Evolutionary conservation across 148 eudicot genomes (phyloP).

Genomic region (Pouteria glomerata): DNA sequence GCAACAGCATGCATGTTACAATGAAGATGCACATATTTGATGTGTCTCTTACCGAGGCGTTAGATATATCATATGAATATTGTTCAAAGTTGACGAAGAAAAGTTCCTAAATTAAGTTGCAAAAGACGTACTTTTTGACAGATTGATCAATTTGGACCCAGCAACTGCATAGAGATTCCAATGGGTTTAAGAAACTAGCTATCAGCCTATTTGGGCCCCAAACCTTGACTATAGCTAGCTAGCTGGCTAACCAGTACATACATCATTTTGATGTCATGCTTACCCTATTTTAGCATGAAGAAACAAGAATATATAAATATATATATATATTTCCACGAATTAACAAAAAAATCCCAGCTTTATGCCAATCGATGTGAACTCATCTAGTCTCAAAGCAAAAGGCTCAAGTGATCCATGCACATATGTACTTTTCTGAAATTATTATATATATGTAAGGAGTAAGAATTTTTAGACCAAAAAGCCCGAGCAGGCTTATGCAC

Average conservation of each 20-base stretch:
- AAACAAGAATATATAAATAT: neutral
- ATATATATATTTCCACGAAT: too few species aligned
- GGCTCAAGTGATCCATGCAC: neutral
- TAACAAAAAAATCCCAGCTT: neutral
- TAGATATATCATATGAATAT: too few species aligned
- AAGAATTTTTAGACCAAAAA: constrained; percentile 17
- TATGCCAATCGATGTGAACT: constrained; percentile 4
- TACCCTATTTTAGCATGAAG: neutral
- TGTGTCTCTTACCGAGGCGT: too few species aligned
- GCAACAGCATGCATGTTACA: neutral
- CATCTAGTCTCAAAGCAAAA: neutral
- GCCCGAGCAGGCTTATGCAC: neutral
- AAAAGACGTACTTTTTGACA: too few species aligned
- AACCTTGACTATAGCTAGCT: too few species aligned
- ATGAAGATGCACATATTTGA: too few species aligned
- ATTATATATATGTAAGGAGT: neutral
- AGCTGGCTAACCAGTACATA: too few species aligned
- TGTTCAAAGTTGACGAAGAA: too few species aligned
- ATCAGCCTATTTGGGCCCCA: constrained; percentile 15
- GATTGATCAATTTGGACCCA: neutral
- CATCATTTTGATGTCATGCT: neutral
- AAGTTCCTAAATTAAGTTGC: too few species aligned
- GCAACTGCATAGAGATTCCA: neutral
- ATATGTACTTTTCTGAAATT: neutral
- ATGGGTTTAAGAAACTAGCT: constrained; percentile 3